phyloP scores from a whole-genome alignment of 2,329 filamentous ascomycete species.

The Scleromitrula shiraiana region DNA sequence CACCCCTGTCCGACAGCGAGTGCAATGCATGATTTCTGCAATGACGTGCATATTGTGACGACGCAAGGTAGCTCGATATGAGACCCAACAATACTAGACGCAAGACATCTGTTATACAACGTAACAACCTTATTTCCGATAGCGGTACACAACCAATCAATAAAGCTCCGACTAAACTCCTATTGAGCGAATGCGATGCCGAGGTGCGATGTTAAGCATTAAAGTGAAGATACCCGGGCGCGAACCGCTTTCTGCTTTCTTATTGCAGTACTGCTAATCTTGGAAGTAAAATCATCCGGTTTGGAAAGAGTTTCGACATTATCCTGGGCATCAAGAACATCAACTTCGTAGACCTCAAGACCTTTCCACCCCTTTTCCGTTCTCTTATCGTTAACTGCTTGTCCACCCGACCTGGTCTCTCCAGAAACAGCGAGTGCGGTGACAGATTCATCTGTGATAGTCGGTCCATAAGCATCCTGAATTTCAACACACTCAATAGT shows the following conservation, averaged over 20 bases:
- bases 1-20: background rate
- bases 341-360: conserved; percentile 79
- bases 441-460: conserved; percentile 72
- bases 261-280: conserved; percentile 90
- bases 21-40: conserved; percentile 8
- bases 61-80: conserved; percentile 1
- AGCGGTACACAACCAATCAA: background rate
- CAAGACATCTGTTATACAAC: conserved; percentile 2
- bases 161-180: background rate
- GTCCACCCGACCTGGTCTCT: conserved; percentile 78
- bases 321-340: conserved; percentile 68
- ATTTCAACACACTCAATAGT: conserved; percentile 75
- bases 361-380: conserved; percentile 65
- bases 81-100: background rate
- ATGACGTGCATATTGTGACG: conserved; percentile 10
- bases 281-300: conserved; percentile 61
- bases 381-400: conserved; percentile 79
- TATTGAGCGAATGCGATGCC: background rate
- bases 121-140: background rate
- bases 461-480: conserved; percentile 82
- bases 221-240: conserved; percentile 16
- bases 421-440: conserved; percentile 77
- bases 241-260: conserved; percentile 39
- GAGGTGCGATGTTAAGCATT: background rate
- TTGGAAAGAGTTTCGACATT: conserved; percentile 36